Evolutionary conservation across 176 grass and related monocot genomes (phyloP).

Genomic region (Carex kokanica): DNA sequence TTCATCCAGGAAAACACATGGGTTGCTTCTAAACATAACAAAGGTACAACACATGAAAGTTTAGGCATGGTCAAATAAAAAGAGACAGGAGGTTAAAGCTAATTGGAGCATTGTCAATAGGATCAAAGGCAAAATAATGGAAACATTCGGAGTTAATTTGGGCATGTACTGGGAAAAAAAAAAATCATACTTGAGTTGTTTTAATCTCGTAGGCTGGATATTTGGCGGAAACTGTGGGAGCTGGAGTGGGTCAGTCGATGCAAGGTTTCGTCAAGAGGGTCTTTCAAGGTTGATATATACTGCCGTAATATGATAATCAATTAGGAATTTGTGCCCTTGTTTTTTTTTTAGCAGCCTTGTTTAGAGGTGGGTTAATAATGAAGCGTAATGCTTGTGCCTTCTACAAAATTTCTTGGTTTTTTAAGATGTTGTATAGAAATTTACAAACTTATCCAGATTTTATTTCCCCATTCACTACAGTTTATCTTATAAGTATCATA

Average conservation of each 20-base stretch:
- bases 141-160: background rate
- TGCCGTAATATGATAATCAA: background rate
- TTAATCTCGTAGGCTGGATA: slow-evolving; percentile 50
- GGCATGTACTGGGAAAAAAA: background rate
- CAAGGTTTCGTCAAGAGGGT: slow-evolving; percentile 58
- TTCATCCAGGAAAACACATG: background rate
- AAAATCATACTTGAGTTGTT: background rate
- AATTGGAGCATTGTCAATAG: background rate
- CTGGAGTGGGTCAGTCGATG: slow-evolving; percentile 64
- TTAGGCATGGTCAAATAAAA: background rate
- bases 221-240: slow-evolving; percentile 69
- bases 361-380: slow-evolving; percentile 9
- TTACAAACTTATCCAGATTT: slow-evolving; percentile 42
- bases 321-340: background rate
- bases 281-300: slow-evolving; percentile 49
- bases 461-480: background rate
- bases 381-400: background rate
- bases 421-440: slow-evolving; percentile 8
- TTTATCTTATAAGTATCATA: background rate
- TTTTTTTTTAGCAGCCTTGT: background rate
- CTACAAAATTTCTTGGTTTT: background rate
- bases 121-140: background rate
- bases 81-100: background rate
- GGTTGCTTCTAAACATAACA: background rate
- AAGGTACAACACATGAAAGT: background rate